phyloP scores from a whole-genome alignment of 768 basidiomycete genomes.

The Amanita rimosa region DNA sequence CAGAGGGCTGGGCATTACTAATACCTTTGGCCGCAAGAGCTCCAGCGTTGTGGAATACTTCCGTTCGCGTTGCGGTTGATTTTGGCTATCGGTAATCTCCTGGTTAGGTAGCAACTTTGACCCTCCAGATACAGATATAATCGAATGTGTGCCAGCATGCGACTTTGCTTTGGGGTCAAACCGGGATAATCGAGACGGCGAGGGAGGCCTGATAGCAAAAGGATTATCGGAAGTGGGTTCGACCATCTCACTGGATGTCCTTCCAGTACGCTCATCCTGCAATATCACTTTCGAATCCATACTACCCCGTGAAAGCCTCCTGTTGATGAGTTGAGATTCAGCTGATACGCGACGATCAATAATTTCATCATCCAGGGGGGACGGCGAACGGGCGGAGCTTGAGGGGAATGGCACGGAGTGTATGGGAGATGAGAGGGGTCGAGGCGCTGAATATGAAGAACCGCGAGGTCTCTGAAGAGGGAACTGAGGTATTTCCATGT shows the following conservation, averaged over 20 bases:
- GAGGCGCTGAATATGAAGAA: slow-evolving; percentile 36
- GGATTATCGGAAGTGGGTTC: slow-evolving; percentile 44
- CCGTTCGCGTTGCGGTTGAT: slow-evolving; percentile 31
- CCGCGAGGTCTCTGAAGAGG: slow-evolving; percentile 37
- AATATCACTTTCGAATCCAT: slow-evolving; percentile 35
- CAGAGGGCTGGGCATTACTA: slow-evolving; percentile 88
- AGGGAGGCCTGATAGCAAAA: slow-evolving; percentile 58
- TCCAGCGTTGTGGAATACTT: slow-evolving; percentile 68
- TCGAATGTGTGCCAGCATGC: slow-evolving; percentile 50
- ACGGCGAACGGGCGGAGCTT: slow-evolving; percentile 37
- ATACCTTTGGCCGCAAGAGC: slow-evolving; percentile 79
- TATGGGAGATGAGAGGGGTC: slow-evolving; percentile 22
- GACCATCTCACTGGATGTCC: slow-evolving; percentile 30
- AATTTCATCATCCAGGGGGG: slow-evolving; percentile 16
- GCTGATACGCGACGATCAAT: slow-evolving; percentile 1
- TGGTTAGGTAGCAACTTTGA: slow-evolving; percentile 52
- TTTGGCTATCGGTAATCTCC: slow-evolving; percentile 31
- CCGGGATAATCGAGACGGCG: slow-evolving; percentile 54
- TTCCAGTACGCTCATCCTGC: slow-evolving; percentile 19
- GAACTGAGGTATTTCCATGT: slow-evolving; percentile 27
- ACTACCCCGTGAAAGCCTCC: slow-evolving; percentile 36
- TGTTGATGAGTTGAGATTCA: slow-evolving; percentile 3
- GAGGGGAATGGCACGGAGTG: slow-evolving; percentile 56
- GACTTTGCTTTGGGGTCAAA: slow-evolving; percentile 69
- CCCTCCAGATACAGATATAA: slow-evolving; percentile 34